Evolutionary conservation across 2,329 filamentous ascomycete species (phyloP), one percentile per base, ranked within the genome.

Genomic region (Fusarium praegraminearum): DNA sequence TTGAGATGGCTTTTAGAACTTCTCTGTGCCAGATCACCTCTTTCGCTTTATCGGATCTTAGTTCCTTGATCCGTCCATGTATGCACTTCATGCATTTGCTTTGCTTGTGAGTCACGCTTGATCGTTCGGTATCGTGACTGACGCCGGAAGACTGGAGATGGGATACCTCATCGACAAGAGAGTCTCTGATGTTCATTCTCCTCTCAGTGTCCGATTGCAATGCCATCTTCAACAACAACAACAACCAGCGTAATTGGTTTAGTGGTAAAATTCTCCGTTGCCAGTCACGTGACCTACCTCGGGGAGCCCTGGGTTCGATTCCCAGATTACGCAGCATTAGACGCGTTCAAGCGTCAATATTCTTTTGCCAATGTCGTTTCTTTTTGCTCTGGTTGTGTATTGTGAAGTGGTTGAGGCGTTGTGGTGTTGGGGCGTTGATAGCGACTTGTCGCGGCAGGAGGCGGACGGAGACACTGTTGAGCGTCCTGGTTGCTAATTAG

Each of bases 241-340:
- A 52, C 1, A 51, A 22, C 41, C 36, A 58, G 66, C 66, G 65
- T 69, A 69, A 69, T 69, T 69, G 66, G 66, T 69, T 69, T 69
- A 69, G 66, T 69, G 66, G 20, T 22, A 22, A 22, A 22, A 22
- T 22, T 22, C 20, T 22, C 20, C 20, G 20, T 22, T 22, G 20
- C 20, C 20, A 22, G 30, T 40, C 11, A 30, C 10, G 11, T 30
- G 10, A 30, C 38, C 11, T 22, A 8, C 1, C 2, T 69, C 65
- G 55, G 65, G 65, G 66, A 69, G 66, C 66, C 66, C 66, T 62
- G 65, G 65, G 65, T 69, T 69, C 60, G 66, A 69, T 69, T 69
- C 66, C 65, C 65, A 57, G 65, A 69, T 69, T 69, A 69, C 66
- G 66, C 66, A 69, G 9, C 0, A 13, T 0, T 0, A 20, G 1